Evolutionary conservation across 371 early-diverging fungal genomes (phyloP), one percentile per base, ranked within the genome.

Genomic region (Saksenaea vasiformis): DNA sequence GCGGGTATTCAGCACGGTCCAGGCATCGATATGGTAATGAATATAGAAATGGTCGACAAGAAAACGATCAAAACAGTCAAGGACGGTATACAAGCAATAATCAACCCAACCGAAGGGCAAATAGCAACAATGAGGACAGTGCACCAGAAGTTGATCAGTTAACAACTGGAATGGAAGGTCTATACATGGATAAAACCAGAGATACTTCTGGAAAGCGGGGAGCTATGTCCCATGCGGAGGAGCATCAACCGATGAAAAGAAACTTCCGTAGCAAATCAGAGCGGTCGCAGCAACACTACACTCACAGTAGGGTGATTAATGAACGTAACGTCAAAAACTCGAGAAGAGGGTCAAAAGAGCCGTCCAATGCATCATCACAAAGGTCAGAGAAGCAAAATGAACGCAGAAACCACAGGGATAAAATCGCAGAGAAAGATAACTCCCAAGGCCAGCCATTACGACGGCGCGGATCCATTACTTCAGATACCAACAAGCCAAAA

Each of bases 401-500:
- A 4, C 51, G 51, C 26, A 47, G 51, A 47, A 22, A 10, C 3
- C n/a, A 47, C 22, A 47, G 22, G 51, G 51, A 47, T 4, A 47
- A 47, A 24, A 11, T 19, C 22, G 9, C n/a, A 53, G 34, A 59
- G 11, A 47, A 59, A 11, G 22, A 22, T 10, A 22, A 19, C 22
- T 22, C 51, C 0, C 24, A 17, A 17, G 10, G 22, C 9, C 22
- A 9, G 22, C 22, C 51, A 8, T 14, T 17, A 11, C 51, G 51
- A 22, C 17, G 56, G 19, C 31, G 31, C 35, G 37, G n/a, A 55
- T 55, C 56, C 11, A 27, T 55, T 13, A 17, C 61, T 35, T 24
- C 36, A 19, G 54, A 61, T 53, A 44, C 5, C 15, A 61, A 24
- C 55, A 37, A 60, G 34, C 55, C 27, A n/a, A 58, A 51, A 28